phyloP scores from a whole-genome alignment of 768 basidiomycete species.

The Dioszegia crocea region DNA sequence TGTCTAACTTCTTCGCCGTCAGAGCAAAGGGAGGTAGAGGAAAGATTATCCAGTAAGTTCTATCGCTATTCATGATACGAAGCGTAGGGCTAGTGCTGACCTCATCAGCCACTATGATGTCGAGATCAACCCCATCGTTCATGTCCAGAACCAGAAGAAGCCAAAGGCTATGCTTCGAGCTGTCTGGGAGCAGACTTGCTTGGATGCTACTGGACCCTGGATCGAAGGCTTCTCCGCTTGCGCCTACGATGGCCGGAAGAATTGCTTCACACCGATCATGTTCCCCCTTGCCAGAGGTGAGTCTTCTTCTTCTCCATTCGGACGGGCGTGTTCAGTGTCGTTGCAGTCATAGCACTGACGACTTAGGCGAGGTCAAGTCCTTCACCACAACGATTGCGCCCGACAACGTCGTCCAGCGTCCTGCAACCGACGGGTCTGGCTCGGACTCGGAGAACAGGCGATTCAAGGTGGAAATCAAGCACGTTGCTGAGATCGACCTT shows the following conservation, averaged over 20 bases:
- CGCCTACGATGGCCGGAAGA: constrained; percentile 42
- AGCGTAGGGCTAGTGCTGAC: neutral
- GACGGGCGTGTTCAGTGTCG: no score
- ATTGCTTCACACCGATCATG: constrained; percentile 39
- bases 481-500: constrained; percentile 40
- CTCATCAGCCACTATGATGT: constrained; percentile 44
- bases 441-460: constrained; percentile 38
- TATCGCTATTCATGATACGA: neutral
- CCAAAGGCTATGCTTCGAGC: constrained; percentile 36
- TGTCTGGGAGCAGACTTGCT: constrained; percentile 36
- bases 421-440: constrained; percentile 14
- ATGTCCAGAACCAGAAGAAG: constrained; percentile 35
- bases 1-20: constrained; percentile 35
- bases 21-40: constrained; percentile 13
- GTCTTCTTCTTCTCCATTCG: neutral
- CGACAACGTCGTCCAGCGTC: constrained; percentile 28
- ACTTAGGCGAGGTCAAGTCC: constrained; percentile 10
- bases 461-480: constrained; percentile 44
- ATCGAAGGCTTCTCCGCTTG: constrained; percentile 18
- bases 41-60: constrained; percentile 31
- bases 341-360: neutral
- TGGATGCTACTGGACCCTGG: constrained; percentile 25
- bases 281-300: constrained; percentile 27
- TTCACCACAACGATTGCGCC: constrained; percentile 29
- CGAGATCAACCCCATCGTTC: constrained; percentile 43